A percentile compares a stretch with the other conserved stretches of the same genome.
Evolutionary conservation across 306 rosid species (phyloP).

Genomic region (Begonia fuchsioides): DNA sequence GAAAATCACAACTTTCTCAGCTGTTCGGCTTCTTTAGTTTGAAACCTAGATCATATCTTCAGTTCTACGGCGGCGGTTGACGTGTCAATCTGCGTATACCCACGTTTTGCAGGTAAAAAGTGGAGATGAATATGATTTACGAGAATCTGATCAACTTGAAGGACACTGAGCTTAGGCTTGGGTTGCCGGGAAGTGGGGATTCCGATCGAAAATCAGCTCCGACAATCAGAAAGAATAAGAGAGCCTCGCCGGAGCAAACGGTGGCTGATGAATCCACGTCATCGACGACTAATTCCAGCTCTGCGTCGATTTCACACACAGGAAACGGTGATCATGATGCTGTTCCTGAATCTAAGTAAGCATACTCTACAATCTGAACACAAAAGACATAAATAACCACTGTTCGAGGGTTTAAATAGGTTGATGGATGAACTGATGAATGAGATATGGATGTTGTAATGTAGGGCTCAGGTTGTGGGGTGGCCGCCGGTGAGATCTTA

Average conservation of each 20-base stretch:
- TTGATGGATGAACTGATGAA: neutral
- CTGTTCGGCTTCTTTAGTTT: neutral
- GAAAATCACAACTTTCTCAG: neutral
- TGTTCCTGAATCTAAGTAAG: conserved; percentile 48
- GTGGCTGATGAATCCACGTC: conserved; percentile 14
- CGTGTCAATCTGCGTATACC: too few species aligned
- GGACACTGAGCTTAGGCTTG: conserved; percentile 56
- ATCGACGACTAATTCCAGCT: conserved; percentile 8
- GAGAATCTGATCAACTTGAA: conserved; percentile 26
- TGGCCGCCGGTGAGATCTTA: conserved; percentile 84
- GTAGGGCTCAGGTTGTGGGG: conserved; percentile 79
- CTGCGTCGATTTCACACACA: conserved; percentile 3
- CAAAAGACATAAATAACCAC: too few species aligned
- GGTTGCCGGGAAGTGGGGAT: conserved; percentile 31
- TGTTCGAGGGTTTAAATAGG: too few species aligned
- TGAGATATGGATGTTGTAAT: neutral
- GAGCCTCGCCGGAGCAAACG: conserved; percentile 23
- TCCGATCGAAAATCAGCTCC: conserved; percentile 19
- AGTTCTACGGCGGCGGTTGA: neutral
- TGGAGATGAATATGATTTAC: conserved; percentile 19
- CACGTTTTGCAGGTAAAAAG: neutral
- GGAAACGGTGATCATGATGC: conserved; percentile 4
- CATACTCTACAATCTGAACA: too few species aligned
- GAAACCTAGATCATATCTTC: neutral
- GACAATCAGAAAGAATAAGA: conserved; percentile 30